A percentile compares a stretch with the other conserved stretches of the same genome.
Conservation (phyloP, 352 stramenopile genomes). For the Globisporangium yorkense region DNA sequence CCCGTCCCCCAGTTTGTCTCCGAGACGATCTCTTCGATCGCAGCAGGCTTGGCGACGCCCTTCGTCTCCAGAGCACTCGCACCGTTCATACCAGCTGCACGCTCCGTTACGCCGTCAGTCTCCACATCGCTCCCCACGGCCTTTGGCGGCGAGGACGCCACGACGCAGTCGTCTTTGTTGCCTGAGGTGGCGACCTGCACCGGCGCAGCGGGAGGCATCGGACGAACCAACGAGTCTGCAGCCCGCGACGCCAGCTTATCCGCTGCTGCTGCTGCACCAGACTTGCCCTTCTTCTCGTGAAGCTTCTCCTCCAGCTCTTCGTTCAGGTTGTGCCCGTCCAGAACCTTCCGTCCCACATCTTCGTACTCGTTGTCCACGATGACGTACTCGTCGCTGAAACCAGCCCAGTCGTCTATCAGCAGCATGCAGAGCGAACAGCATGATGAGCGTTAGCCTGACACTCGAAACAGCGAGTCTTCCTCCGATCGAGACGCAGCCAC, state of each 20-base stretch:
- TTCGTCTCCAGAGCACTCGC: neutral
- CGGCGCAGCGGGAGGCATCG: constrained; percentile 4
- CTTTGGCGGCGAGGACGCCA: neutral
- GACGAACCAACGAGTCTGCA: constrained; percentile 12
- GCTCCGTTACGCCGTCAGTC: no score
- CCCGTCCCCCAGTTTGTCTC: constrained; percentile 30
- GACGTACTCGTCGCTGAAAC: constrained; percentile 75
- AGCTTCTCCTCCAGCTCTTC: constrained; percentile 37
- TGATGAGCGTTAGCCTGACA: neutral
- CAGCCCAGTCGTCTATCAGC: constrained; percentile 52
- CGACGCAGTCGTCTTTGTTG: constrained; percentile 17
- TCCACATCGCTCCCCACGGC: no score
- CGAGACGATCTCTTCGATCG: constrained; percentile 7
- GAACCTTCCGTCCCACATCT: constrained; percentile 61
- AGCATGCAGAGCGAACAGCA: neutral
- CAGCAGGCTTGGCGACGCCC: neutral
- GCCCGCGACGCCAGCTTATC: constrained; percentile 2
- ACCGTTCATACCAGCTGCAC: no score
- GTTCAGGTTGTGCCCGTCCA: constrained; percentile 49
- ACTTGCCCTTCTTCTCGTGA: constrained; percentile 8
- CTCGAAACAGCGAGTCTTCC: neutral
- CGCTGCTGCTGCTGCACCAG: constrained; percentile 8
- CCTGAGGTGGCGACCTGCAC: neutral
- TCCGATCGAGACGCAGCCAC: no score
- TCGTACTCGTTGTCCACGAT: constrained; percentile 83